Percentiles rank a stretch among this genome's conserved stretches.
phyloP scores from a whole-genome alignment of 495 filamentous ascomycete species.

The Hypoxylon lienhwacheense region DNA sequence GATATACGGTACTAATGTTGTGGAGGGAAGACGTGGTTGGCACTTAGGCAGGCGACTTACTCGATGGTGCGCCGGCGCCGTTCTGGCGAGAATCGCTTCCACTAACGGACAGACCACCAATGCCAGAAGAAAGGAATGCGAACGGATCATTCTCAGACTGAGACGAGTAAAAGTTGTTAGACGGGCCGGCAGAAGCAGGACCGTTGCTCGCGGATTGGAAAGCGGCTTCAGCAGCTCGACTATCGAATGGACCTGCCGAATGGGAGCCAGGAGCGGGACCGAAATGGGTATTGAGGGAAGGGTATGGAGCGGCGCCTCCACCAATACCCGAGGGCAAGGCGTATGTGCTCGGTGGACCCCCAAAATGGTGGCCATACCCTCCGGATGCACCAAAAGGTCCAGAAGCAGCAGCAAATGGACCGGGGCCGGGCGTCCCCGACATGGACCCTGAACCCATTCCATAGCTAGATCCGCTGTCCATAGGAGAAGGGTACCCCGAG shows the following conservation, averaged over 20 bases:
- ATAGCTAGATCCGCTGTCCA: slow-evolving; percentile 82
- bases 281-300: slow-evolving; percentile 77
- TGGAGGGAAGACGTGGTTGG: not conserved
- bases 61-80: slow-evolving; percentile 61
- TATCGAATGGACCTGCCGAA: slow-evolving; percentile 88
- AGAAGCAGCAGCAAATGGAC: slow-evolving; percentile 70
- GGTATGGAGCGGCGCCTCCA: slow-evolving; percentile 76
- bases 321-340: slow-evolving; percentile 88
- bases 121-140: slow-evolving; percentile 81
- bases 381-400: slow-evolving; percentile 70
- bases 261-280: slow-evolving; percentile 71
- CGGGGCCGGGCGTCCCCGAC: slow-evolving; percentile 80
- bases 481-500: slow-evolving; percentile 85
- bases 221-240: slow-evolving; percentile 86
- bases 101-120: slow-evolving; percentile 78
- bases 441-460: slow-evolving; percentile 77
- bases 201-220: slow-evolving; percentile 84
- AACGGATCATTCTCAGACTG: slow-evolving; percentile 76
- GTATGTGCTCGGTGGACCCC: slow-evolving; percentile 85
- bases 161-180: slow-evolving; percentile 58
- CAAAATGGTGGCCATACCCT: slow-evolving; percentile 86
- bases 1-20: slow-evolving; percentile 24
- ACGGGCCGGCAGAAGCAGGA: slow-evolving; percentile 64
- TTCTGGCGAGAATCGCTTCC: slow-evolving; percentile 84
- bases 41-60: slow-evolving; percentile 64